Percentiles rank a stretch among this genome's conserved stretches.
Evolutionary conservation across 179 eudicot species (phyloP).

Genomic region (Beta lomatogona): DNA sequence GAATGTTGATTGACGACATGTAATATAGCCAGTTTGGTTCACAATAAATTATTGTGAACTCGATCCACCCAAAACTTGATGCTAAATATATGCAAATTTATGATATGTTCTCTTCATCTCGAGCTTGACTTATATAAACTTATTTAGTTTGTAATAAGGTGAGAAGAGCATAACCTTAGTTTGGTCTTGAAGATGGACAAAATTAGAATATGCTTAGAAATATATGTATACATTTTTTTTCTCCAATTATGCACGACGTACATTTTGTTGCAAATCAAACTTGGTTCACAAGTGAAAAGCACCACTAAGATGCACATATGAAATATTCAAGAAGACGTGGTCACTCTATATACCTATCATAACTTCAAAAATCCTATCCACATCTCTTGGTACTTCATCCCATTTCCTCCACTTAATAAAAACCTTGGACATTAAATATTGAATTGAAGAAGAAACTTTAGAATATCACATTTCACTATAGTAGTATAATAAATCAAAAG

Average conservation of each 20-base stretch:
- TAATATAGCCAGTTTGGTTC: too few relatives aligned
- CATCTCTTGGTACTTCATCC: conserved; percentile 11
- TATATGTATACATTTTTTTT: too few relatives aligned
- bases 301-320: conserved; percentile 11
- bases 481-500: not conserved
- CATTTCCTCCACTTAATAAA: conserved; percentile 7
- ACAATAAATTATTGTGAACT: too few relatives aligned
- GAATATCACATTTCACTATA: not conserved
- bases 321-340: conserved; percentile 29
- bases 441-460: not conserved
- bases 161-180: too few relatives aligned
- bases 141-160: too few relatives aligned
- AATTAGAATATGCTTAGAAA: not conserved
- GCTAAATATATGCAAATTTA: too few relatives aligned
- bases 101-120: too few relatives aligned
- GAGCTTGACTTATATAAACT: too few relatives aligned
- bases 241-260: not conserved
- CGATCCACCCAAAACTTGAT: not conserved
- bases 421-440: conserved; percentile 8
- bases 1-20: too few relatives aligned
- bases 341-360: conserved; percentile 24
- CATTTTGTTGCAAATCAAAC: not conserved
- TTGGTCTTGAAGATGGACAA: too few relatives aligned
- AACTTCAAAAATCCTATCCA: conserved; percentile 32
- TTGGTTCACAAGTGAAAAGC: conserved; percentile 1